phyloP scores from a whole-genome alignment of 495 filamentous ascomycete genomes.

The Letharia lupina region DNA sequence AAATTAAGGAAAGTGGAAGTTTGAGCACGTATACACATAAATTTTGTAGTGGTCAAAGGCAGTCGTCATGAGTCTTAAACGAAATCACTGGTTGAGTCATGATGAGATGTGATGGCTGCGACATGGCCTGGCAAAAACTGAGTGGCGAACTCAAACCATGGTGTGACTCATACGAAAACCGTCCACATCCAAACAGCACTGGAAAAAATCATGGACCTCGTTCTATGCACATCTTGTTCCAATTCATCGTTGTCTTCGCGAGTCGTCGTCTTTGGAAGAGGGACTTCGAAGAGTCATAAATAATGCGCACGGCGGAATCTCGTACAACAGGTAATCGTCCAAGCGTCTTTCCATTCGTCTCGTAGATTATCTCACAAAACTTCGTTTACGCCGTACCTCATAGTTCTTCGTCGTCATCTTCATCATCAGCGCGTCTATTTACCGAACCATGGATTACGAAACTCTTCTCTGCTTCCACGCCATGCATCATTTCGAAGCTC shows the following conservation, averaged over 20 bases:
- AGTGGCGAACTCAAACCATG: not conserved
- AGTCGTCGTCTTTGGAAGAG: not conserved
- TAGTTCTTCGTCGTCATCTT: not conserved
- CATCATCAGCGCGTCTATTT: not conserved
- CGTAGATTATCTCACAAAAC: not conserved
- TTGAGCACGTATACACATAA: not conserved
- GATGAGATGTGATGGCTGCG: not conserved
- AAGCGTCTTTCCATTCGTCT: not conserved
- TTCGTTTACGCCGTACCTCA: not conserved
- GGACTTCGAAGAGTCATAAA: slow-evolving; percentile 1
- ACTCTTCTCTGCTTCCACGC: slow-evolving; percentile 32
- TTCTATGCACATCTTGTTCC: not conserved
- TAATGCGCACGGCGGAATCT: not conserved
- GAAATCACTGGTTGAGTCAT: not conserved
- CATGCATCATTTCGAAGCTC: slow-evolving; percentile 52
- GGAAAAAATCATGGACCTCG: not conserved
- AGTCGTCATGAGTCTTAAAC: not conserved
- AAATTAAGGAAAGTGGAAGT: not conserved
- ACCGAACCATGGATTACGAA: not conserved
- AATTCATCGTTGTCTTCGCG: not conserved
- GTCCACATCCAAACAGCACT: not conserved
- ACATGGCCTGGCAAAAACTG: not conserved
- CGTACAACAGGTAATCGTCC: not conserved
- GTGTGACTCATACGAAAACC: not conserved
- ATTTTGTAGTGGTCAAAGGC: not conserved